Evolutionary conservation across 495 filamentous ascomycete genomes (phyloP).

Genomic region (Penicillium lagena): DNA sequence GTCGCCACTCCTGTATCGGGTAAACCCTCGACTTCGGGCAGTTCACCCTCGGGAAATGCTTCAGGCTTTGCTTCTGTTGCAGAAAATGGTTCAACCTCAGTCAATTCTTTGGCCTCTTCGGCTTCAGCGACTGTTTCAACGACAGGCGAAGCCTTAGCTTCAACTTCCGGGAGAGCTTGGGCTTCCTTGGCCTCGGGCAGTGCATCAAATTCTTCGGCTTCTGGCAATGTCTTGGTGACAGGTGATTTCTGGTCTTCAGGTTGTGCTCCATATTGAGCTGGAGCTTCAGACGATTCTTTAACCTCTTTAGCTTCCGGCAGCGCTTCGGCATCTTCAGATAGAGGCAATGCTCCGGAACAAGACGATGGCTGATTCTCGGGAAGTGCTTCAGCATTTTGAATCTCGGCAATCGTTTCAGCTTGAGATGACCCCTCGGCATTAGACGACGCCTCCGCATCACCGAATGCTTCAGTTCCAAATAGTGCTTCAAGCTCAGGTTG

Average conservation of each 20-base stretch:
- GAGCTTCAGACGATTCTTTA: not conserved
- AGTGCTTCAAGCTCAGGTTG: not conserved
- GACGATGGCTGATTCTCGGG: too few relatives aligned
- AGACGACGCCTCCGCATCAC: too few relatives aligned
- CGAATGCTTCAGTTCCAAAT: too few relatives aligned
- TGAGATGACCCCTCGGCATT: too few relatives aligned
- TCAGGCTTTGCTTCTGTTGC: not conserved
- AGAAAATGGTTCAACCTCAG: not conserved
- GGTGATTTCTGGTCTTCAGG: not conserved
- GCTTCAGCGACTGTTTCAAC: not conserved
- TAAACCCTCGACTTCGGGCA: not conserved
- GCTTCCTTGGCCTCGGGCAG: not conserved
- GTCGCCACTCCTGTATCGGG: conserved; percentile 10
- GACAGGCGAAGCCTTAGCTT: not conserved
- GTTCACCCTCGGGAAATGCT: not conserved
- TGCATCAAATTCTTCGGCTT: too few relatives aligned
- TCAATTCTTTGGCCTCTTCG: not conserved
- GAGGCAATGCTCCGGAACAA: too few relatives aligned
- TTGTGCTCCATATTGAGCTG: not conserved
- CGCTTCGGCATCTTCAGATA: too few relatives aligned
- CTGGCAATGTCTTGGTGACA: too few relatives aligned
- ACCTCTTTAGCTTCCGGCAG: too few relatives aligned
- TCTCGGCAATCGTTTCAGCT: too few relatives aligned
- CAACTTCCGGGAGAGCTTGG: not conserved
- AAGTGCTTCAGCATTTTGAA: too few relatives aligned